Evolutionary conservation across 2,329 filamentous ascomycete species (phyloP), one percentile per base, ranked within the genome.

Genomic region (Colletotrichum tabaci): DNA sequence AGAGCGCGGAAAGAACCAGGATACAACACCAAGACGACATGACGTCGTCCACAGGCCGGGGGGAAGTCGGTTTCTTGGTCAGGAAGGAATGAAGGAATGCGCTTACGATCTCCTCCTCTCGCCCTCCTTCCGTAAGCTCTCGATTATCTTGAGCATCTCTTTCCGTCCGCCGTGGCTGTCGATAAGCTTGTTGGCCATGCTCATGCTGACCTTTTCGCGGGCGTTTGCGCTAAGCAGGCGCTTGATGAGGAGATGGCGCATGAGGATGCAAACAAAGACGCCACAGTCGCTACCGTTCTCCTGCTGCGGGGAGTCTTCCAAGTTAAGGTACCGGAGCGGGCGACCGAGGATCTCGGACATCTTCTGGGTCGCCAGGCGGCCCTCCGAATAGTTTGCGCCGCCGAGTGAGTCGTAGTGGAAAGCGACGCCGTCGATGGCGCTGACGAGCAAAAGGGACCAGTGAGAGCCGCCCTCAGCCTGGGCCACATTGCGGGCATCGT

Each of bases 361-460:
- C 77, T 94, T 93, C 58, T 88, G 83, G 0, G 92, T 90, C 8
- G 93, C 92, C 1, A 88, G 84, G 61, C 88, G 87, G 0, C 94
- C 96, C 75, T 97, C 93, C 52, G 87, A 84, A 72, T 90, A 89
- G 82, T 99, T 98, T 49, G 90, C 88, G 2, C 91, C 91, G 2
- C 89, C 89, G 35, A 98, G 87, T 1, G 93, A 96, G 83, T 99
- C 96, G 84, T 99, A 99, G 85, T 99, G 96, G 81, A 99, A 99
- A 0, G 96, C 94, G 2, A 98, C 91, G 10, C 94, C 91, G 79
- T 99, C 96, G 61, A 97, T 91, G 50, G 95, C 89, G 15, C 92
- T 95, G 42, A 99, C 95, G 2, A 99, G 89, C 0, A 99, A 90
- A 0, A 99, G 86, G 0, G 94, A 97, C 96, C 96, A 99, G 81